Evolutionary conservation across 1,139 yeast species (phyloP).

Genomic region (Kodamaea alishanica): DNA sequence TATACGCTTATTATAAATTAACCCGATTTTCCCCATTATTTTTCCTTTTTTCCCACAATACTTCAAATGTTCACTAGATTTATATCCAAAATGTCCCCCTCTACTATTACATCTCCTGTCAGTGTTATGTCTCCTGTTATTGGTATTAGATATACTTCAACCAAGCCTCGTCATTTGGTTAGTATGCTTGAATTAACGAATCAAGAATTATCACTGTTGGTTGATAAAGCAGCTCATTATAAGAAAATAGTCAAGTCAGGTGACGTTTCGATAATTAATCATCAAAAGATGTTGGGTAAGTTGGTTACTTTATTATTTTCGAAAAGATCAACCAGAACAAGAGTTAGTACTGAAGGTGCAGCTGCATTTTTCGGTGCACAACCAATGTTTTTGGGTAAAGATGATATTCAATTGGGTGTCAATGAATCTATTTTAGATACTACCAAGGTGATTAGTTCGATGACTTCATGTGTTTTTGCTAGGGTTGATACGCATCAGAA

Average conservation of each 20-base stretch:
- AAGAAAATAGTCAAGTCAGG: slow-evolving; percentile 56
- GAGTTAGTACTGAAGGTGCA: slow-evolving; percentile 94
- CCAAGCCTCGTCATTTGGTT: slow-evolving; percentile 63
- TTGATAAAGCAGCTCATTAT: slow-evolving; percentile 61
- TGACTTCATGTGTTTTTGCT: slow-evolving; percentile 96
- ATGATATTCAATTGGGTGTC: slow-evolving; percentile 93
- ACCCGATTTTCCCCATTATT: slow-evolving; percentile 1
- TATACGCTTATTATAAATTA: slow-evolving; percentile 7
- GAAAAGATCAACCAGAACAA: slow-evolving; percentile 91
- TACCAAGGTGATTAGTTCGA: slow-evolving; percentile 82
- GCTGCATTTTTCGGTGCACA: slow-evolving; percentile 90
- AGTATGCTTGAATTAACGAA: slow-evolving; percentile 73
- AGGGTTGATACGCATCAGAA: slow-evolving; percentile 85
- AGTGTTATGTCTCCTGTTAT: background rate
- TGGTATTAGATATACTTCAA: slow-evolving; percentile 9
- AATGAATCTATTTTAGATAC: slow-evolving; percentile 90
- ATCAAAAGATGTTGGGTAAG: slow-evolving; percentile 67
- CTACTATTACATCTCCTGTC: slow-evolving; percentile 6
- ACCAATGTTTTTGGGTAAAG: slow-evolving; percentile 94
- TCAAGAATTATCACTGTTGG: slow-evolving; percentile 64
- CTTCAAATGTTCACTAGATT: slow-evolving; percentile 2
- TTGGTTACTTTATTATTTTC: slow-evolving; percentile 79
- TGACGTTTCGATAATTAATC: slow-evolving; percentile 40
- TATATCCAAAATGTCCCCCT: slow-evolving; percentile 7
- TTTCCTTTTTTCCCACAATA: background rate